Base-by-base conservation (phyloP, 2,329 filamentous ascomycete genomes). In the Drechslera avenae region DNA sequence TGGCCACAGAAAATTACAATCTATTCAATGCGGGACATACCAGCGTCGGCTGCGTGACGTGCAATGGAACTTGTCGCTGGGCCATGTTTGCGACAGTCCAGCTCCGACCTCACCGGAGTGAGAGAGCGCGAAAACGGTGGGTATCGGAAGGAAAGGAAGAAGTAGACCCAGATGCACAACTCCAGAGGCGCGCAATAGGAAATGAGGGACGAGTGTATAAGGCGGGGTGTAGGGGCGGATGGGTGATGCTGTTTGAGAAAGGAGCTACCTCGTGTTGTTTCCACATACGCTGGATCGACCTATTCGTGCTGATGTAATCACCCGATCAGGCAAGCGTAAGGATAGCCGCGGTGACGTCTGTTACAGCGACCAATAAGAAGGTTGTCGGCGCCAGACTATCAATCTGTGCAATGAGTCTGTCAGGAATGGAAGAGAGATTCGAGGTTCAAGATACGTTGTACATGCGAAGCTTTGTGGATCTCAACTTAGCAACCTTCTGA, bases 61-160 rank as follows among this genome's bases (percentile, higher is more conserved):
- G 64, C 64, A 96, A 95, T 82, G 91, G 91, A 80, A 96, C 96
- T 72, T 90, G 91, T 73, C 95, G 82, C 77, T 86, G 84, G 75
- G 86, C 83, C 85, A 80, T 80, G 72, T 68, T 79, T 71, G 71
- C 70, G 68, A 72, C 69, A 59, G 63, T 63, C 50, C 60, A 70
- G 69, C 67, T 73, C 67, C 68, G 59, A 72, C 60, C 69, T 73
- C 71, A 72, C 70, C 63, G 60, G 63, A 39, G 63, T 62, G 66
- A 67, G 64, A 57, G 56, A 58, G 58, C 64, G 59, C 64, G 52
- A 59, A 67, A 62, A 52, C 50, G 58, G 56, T 54, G 64, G 68
- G 65, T 73, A 72, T 69, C 56, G 62, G 62, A 62, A 66, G 60
- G 61, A 59, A 69, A 64, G 61, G 58, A 59, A 67, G 64, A 64